These are phyloP conservation scores for Rhizoclosmatium globosum DNA, from an alignment of 192 early-diverging fungal species.

Conservation along the genomic window DNA sequence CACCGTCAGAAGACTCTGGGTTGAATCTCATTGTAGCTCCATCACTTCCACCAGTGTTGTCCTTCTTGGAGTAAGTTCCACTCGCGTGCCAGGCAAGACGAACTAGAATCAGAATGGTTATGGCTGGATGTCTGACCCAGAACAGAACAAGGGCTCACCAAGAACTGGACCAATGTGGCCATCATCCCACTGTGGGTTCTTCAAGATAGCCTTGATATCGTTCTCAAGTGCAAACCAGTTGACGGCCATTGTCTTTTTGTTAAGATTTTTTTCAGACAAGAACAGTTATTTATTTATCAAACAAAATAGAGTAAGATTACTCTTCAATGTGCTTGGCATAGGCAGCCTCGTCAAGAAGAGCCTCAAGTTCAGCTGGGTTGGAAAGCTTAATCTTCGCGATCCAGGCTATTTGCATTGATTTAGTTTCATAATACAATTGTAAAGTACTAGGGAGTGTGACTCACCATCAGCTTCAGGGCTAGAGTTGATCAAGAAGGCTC, in stretches of 20 bases:
- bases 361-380: slow-evolving; percentile 70
- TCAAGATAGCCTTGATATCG: slow-evolving; percentile 54
- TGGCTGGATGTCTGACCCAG: background rate
- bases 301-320: slow-evolving; percentile 19
- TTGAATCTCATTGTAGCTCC: slow-evolving; percentile 76
- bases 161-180: slow-evolving; percentile 75
- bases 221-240: slow-evolving; percentile 38
- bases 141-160: slow-evolving; percentile 1
- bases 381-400: slow-evolving; percentile 89
- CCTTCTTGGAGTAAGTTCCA: slow-evolving; percentile 70
- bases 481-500: slow-evolving; percentile 85
- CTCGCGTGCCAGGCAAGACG: slow-evolving; percentile 71
- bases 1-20: slow-evolving; percentile 70
- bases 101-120: slow-evolving; percentile 9
- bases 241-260: background rate
- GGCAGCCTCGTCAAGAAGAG: slow-evolving; percentile 72
- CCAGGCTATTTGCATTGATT: slow-evolving; percentile 71
- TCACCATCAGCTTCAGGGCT: slow-evolving; percentile 77
- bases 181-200: slow-evolving; percentile 62
- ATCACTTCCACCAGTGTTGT: slow-evolving; percentile 67
- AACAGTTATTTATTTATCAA: background rate
- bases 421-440: no score
- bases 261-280: slow-evolving; percentile 8
- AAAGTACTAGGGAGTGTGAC: slow-evolving; percentile 2
- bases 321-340: slow-evolving; percentile 63